Evolutionary conservation across 352 stramenopile genomes (phyloP), one percentile per base, ranked within the genome.

Genomic region (Phytopythium boreale): DNA sequence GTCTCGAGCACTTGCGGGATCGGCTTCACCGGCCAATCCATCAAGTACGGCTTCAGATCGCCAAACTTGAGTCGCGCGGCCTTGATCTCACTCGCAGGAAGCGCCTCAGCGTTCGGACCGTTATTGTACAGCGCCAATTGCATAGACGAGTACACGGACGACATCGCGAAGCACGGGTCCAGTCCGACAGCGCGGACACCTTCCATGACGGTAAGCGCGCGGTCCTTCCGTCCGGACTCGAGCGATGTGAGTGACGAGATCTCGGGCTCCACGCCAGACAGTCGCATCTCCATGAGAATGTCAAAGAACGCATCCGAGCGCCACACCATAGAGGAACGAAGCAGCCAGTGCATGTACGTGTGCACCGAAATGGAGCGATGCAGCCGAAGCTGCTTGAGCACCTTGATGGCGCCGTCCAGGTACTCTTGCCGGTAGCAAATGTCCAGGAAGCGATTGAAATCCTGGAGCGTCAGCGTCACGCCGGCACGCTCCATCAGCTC

Each of bases 91-190:
- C 79, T 76, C 29, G 75, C 66, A 2, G 80, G 79, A 20, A 90
- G 59, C n/a, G 79, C 66, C 50, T 71, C 64, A n/a, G 76, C 73
- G 24, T 66, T 78, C 14, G 80, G 84, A 31, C 82, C 82, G 53
- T 93, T 93, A 41, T 68, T 69, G 62, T 93, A 93, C 10, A 93
- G 79, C 10, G 72, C 80, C 31, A 70, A 77, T 56, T 92, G 82
- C 79, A 94, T 93, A 5, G 83, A 92, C 53, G 84, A 88, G 62
- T 84, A 94, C 12, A 95, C 84, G 17, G 82, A 88, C 39, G 84
- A 90, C 87, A 95, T 95, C 20, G 84, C 84, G 65, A 93, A 95
- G 68, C 87, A 95, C 57, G 87, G 84, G 59, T 95, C 87, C 36
- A 95, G 61, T 6, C 87, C 87, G 24, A 95, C 87, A 0, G 87